These are phyloP conservation scores for Geotrichum phurueaensis DNA, from an alignment of 1,139 yeast genomes.

Conservation along the genomic window DNA sequence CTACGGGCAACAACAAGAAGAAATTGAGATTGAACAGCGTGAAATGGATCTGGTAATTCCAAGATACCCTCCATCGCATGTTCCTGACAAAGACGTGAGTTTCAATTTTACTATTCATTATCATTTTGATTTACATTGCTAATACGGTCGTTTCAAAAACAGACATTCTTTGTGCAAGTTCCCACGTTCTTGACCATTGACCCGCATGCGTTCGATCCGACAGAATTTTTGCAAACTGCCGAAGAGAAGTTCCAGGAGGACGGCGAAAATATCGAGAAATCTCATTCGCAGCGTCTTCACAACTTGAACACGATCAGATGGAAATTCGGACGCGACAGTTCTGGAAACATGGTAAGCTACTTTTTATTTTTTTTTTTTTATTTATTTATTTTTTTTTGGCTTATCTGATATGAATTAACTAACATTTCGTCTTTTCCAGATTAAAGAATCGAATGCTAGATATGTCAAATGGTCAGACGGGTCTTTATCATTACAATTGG, in stretches of 20 bases:
- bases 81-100: slow-evolving; percentile 19
- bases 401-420: background rate
- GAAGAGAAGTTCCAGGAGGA: slow-evolving; percentile 30
- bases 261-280: slow-evolving; percentile 44
- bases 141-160: slow-evolving; percentile 22
- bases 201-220: slow-evolving; percentile 82
- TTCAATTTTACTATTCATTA: background rate
- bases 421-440: slow-evolving; percentile 6
- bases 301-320: slow-evolving; percentile 86
- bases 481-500: slow-evolving; percentile 73
- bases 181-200: slow-evolving; percentile 81
- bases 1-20: slow-evolving; percentile 19
- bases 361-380: background rate
- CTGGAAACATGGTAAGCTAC: slow-evolving; percentile 44
- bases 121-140: slow-evolving; percentile 23
- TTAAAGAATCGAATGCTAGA: slow-evolving; percentile 82
- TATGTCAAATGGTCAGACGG: slow-evolving; percentile 96
- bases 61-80: slow-evolving; percentile 58
- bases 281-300: slow-evolving; percentile 48
- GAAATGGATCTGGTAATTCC: slow-evolving; percentile 61
- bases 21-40: slow-evolving; percentile 41
- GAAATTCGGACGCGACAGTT: slow-evolving; percentile 70
- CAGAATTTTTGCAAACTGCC: slow-evolving; percentile 44
- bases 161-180: slow-evolving; percentile 55
- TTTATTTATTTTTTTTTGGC: too few species aligned